Evolutionary conservation across 164 flowering plant species (phyloP), one percentile per base, ranked within the genome.

Genomic region (Pachysandra terminalis): DNA sequence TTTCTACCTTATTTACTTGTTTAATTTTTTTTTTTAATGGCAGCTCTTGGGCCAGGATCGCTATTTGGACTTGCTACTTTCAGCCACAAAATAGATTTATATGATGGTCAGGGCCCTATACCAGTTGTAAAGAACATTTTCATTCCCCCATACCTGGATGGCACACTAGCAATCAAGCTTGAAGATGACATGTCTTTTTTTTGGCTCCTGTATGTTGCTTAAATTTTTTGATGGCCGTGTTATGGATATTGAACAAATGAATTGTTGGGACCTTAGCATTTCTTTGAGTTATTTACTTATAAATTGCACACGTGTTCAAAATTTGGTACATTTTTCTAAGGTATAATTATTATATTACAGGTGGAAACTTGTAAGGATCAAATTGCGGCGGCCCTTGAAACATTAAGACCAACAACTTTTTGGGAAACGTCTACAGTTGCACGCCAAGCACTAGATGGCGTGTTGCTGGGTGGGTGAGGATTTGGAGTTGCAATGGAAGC

Each of bases 61-160:
- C 76, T 96, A 59, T 95, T 95, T 80, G 99, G 99, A 19, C 93
- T 96, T 73, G 93, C 90, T 73, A 93, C 93, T 37, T 96, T 96
- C 78, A 90, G 99, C 87, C 96, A 93, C 79, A 96, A 93, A 81
- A 63, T 93, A 67, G 99, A 98, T 27, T 75, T 96, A 61, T 96
- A 93, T 82, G 98, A 96, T 81, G 95, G 93, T 70, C 99, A 96
- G 82, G 99, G 99, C 24, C 96, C 99, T 68, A 79, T 96, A 67
- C 96, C 98, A 63, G 84, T 93, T 69, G 97, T 93, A 40, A 96
- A 96, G 83, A 92, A 93, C 77, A 82, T 90, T 56, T 93, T 96
- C 68, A 82, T 93, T 58, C 91, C 93, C 40, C 85, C 89, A 1
- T 97, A 96, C 63, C 27, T 77, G 28, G 93, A 90, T 66, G 87